Conservation (phyloP, 306 rosid genomes). For the Acacia crassicarpa region DNA sequence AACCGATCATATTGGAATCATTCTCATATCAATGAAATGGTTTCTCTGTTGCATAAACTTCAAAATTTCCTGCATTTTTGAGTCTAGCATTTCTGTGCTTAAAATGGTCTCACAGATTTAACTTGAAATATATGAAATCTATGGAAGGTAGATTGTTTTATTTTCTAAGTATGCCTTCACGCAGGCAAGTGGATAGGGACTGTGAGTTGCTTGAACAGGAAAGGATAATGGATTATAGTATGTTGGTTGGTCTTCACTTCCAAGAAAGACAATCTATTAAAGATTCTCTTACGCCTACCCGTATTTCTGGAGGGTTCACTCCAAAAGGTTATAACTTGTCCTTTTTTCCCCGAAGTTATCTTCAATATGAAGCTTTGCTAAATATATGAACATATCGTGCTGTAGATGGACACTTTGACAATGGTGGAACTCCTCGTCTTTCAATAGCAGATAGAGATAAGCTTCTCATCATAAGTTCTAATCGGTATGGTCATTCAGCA, state of each 20-base stretch:
- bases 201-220: slow-evolving; percentile 96
- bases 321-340: slow-evolving; percentile 50
- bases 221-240: slow-evolving; percentile 98
- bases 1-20: background rate
- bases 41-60: background rate
- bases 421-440: slow-evolving; percentile 46
- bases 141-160: slow-evolving; percentile 7
- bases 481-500: slow-evolving; percentile 52
- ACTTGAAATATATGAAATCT: background rate
- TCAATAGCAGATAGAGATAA: slow-evolving; percentile 59
- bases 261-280: slow-evolving; percentile 49
- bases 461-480: slow-evolving; percentile 46
- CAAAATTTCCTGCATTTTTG: background rate
- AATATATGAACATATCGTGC: slow-evolving; percentile 31
- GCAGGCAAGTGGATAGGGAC: slow-evolving; percentile 96
- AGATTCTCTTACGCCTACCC: slow-evolving; percentile 42
- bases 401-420: slow-evolving; percentile 44
- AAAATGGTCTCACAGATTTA: background rate
- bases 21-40: background rate
- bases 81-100: background rate
- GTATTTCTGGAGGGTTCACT: slow-evolving; percentile 41
- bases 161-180: slow-evolving; percentile 28
- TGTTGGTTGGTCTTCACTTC: slow-evolving; percentile 93
- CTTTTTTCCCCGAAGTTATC: background rate
- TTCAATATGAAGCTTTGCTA: slow-evolving; percentile 20